Percentiles rank a stretch among this genome's conserved stretches.
Conservation (phyloP, 257 asterid species). For the Plantago major region DNA sequence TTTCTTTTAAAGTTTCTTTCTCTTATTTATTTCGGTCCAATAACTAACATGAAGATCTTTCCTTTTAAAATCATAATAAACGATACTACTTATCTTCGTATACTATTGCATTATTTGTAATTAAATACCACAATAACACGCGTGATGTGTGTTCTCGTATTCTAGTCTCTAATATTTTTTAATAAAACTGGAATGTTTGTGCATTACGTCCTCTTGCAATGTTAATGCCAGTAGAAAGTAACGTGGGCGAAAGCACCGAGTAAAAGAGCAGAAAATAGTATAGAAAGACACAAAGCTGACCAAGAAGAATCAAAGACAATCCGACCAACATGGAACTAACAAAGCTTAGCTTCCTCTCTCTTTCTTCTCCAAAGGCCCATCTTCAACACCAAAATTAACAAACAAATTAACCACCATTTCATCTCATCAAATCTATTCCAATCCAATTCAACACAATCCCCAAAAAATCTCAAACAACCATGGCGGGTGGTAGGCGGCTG, state of each 20-base stretch:
- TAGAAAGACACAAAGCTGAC: not conserved
- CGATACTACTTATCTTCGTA: too few relatives aligned
- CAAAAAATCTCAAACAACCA: slow-evolving; percentile 1
- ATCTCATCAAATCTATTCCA: not conserved
- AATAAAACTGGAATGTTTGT: too few relatives aligned
- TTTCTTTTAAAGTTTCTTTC: too few relatives aligned
- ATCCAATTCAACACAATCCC: not conserved
- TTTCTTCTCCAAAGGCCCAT: not conserved
- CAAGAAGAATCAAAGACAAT: not conserved
- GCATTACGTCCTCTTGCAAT: too few relatives aligned
- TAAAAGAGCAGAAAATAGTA: not conserved
- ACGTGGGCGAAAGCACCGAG: not conserved
- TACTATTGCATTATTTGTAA: too few relatives aligned
- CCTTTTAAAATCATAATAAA: too few relatives aligned
- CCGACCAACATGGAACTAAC: not conserved
- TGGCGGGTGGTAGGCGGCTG: slow-evolving; percentile 38
- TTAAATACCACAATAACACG: too few relatives aligned
- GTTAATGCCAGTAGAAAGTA: too few relatives aligned
- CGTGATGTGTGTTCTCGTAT: too few relatives aligned
- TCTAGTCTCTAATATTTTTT: too few relatives aligned
- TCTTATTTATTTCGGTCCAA: too few relatives aligned
- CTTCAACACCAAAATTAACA: not conserved
- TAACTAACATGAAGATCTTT: too few relatives aligned
- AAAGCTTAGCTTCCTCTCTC: not conserved
- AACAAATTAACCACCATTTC: not conserved